phyloP scores from a whole-genome alignment of 345 rosid species.

The Alliaria petiolata region DNA sequence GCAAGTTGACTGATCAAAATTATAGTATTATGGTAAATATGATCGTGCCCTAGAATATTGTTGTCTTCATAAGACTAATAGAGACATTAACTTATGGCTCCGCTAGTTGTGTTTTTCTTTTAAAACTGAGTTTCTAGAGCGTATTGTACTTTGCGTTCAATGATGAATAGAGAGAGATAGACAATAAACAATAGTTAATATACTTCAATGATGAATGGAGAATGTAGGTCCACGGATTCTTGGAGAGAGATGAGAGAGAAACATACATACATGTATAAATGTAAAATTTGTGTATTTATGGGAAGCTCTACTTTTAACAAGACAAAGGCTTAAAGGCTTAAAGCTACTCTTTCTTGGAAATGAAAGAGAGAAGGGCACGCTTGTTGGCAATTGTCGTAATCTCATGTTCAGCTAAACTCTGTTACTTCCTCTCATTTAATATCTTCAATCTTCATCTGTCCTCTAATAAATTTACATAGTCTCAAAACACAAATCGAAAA shows the following conservation, averaged over 20 bases:
- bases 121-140: neutral
- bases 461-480: neutral
- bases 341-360: constrained; percentile 70
- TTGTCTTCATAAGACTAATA: neutral
- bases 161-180: neutral
- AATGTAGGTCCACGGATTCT: constrained; percentile 33
- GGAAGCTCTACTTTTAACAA: constrained; percentile 59
- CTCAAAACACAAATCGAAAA: too few relatives aligned
- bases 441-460: constrained; percentile 7
- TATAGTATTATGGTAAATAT: too few relatives aligned
- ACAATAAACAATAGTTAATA: neutral
- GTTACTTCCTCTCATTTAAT: constrained; percentile 14
- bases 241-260: neutral
- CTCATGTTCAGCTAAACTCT: constrained; percentile 32
- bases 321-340: constrained; percentile 48
- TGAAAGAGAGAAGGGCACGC: constrained; percentile 62
- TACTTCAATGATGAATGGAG: constrained; percentile 21
- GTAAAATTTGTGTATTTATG: constrained; percentile 14
- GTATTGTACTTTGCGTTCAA: neutral
- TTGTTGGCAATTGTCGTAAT: constrained; percentile 34
- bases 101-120: neutral
- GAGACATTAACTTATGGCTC: neutral
- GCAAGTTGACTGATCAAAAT: neutral
- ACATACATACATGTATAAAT: neutral
- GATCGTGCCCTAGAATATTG: neutral